phyloP scores from a whole-genome alignment of 208 protist genomes.

The Wallacemonas rigidus region DNA sequence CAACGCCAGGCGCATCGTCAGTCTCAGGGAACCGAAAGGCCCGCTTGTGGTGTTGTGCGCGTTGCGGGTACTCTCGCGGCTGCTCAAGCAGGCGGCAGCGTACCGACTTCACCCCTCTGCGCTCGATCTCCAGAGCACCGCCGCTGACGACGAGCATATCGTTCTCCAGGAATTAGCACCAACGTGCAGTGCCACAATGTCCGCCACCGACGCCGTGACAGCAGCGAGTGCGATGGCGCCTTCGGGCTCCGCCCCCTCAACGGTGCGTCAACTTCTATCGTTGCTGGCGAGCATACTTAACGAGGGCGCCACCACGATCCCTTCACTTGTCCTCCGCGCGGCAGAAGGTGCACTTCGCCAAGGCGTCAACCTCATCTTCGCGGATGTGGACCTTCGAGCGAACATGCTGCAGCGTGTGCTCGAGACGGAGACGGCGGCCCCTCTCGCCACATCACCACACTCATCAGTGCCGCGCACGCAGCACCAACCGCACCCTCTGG shows the following conservation, averaged over 20 bases:
- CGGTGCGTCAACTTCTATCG: conserved; percentile 37
- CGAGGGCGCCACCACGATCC: conserved; percentile 57
- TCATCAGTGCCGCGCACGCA: not conserved
- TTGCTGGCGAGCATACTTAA: conserved; percentile 78
- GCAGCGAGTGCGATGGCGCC: not conserved
- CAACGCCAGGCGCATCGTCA: conserved; percentile 67
- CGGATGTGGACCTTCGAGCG: conserved; percentile 54
- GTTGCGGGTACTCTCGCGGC: conserved; percentile 69
- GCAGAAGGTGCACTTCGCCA: conserved; percentile 58
- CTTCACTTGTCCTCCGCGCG: conserved; percentile 44
- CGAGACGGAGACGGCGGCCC: not conserved
- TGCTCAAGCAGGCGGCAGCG: conserved; percentile 63
- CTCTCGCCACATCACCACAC: not conserved
- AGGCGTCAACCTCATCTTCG: conserved; percentile 81
- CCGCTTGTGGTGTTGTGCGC: conserved; percentile 45
- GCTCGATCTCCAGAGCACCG: conserved; percentile 40
- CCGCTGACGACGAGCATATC: conserved; percentile 11
- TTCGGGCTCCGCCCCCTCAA: not conserved
- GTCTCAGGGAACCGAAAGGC: conserved; percentile 26
- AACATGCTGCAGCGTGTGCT: conserved; percentile 71
- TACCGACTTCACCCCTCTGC: conserved; percentile 76
- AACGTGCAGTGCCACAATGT: not conserved
- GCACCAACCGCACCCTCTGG: no score
- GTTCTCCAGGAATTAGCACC: conserved; percentile 4
- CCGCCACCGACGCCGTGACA: not conserved